Evolutionary conservation across 2,329 filamentous ascomycete species (phyloP), one percentile per base, ranked within the genome.

Genomic region (Diaporthe capsici): DNA sequence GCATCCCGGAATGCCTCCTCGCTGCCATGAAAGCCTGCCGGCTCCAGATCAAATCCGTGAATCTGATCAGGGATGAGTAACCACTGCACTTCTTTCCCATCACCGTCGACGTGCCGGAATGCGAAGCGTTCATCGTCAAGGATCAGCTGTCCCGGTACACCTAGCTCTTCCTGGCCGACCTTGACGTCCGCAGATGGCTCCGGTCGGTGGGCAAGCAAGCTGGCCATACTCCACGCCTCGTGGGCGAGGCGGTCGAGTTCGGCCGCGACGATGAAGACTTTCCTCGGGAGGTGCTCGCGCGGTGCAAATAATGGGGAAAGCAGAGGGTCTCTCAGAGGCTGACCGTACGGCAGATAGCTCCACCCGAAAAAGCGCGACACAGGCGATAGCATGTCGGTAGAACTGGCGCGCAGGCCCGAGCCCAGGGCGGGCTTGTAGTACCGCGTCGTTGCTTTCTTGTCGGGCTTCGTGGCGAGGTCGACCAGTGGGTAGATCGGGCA

Each of bases 61-160:
- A 67, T 51, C 28, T 67, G 63, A 22, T 67, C 63, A 10, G 63
- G 44, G 28, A 67, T 13, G 28, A 67, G 63, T 28, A 67, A 17
- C 63, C 44, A 51, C 20, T 34, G 63, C 42, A 67, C 20, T 31
- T n/a, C 28, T 17, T 9, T 6, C 1, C 63, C 44, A 25, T 25
- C 13, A 1, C 5, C 39, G 1, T 51, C 20, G 1, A 49, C 28
- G 4, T 67, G 44, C 63, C 10, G 10, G 44, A 37, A 67, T 12
- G 42, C 28, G 22, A 53, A 51, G 12, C 28, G 63, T 8, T 39
- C 63, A 39, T 68, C 44, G 2, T 68, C 44, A 7, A 39, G 2
- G 22, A 39, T 51, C 4, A 68, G 22, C 13, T 68, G 3, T 17
- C 44, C 31, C 2, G 47, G 44, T 1, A 22, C 20, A 2, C 44